Evolutionary conservation across 2,329 filamentous ascomycete genomes (phyloP).

Genomic region (Ramichloridium luteum): DNA sequence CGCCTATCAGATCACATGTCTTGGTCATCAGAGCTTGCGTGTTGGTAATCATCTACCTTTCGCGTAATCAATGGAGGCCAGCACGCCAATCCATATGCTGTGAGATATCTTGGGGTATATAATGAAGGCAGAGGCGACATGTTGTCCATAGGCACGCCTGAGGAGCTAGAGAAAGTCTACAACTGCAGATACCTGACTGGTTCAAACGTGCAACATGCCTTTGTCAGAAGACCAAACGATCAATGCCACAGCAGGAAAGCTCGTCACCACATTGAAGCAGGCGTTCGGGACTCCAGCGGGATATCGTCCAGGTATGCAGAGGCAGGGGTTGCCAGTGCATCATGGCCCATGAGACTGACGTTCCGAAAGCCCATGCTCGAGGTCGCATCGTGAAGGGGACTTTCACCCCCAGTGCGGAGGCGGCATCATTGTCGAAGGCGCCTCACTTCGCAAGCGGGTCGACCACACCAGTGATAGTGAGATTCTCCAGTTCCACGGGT

Average conservation of each 20-base stretch:
- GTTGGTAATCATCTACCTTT: too few species aligned
- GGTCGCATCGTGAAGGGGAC: conserved; percentile 40
- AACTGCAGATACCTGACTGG: too few species aligned
- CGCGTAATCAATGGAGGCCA: too few species aligned
- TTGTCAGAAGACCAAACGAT: conserved; percentile 11
- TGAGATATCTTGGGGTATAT: too few species aligned
- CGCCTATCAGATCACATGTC: too few species aligned
- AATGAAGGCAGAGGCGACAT: too few species aligned
- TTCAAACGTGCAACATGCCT: conserved; percentile 19
- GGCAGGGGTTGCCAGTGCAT: neutral
- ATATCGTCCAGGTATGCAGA: conserved; percentile 17
- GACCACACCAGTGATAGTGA: conserved; percentile 16
- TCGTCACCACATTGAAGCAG: conserved; percentile 15
- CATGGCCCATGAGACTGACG: conserved; percentile 2
- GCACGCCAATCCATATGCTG: too few species aligned
- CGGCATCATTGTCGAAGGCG: conserved; percentile 28
- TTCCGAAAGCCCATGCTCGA: conserved; percentile 39
- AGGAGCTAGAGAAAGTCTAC: too few species aligned
- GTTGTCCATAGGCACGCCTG: too few species aligned
- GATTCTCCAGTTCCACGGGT: conserved; percentile 19
- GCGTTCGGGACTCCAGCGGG: conserved; percentile 16
- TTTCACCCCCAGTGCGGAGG: conserved; percentile 38
- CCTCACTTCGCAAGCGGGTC: conserved; percentile 15
- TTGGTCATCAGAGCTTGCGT: too few species aligned
- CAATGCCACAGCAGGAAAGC: conserved; percentile 12